Evolutionary conservation across 257 asterid species (phyloP).

Genomic region (Leonotis leonurus): DNA sequence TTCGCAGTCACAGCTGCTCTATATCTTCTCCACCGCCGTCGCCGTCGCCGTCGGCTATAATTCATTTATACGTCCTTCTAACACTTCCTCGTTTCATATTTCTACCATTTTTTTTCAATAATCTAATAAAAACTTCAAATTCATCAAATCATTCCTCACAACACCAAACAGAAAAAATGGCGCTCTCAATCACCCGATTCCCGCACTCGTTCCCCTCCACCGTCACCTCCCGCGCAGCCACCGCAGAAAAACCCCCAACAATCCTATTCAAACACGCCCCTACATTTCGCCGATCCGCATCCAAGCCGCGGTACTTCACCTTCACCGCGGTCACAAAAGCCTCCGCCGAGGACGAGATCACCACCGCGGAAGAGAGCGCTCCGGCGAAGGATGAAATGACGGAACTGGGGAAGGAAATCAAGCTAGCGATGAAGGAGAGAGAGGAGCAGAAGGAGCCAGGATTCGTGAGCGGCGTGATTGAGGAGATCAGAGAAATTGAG

Average conservation of each 20-base stretch:
- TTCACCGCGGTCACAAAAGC: conserved; percentile 33
- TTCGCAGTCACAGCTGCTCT: no score
- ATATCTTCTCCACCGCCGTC: no score
- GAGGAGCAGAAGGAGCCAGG: conserved; percentile 32
- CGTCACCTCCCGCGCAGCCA: conserved; percentile 7
- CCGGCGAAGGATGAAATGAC: conserved; percentile 21
- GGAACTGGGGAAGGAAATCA: conserved; percentile 60
- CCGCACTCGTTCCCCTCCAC: conserved; percentile 17
- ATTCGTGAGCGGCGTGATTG: conserved; percentile 59
- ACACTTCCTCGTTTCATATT: no score
- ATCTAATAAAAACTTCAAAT: no score
- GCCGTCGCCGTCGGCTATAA: no score
- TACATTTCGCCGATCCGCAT: neutral
- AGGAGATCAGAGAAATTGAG: conserved; percentile 82
- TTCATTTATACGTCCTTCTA: no score
- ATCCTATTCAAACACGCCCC: conserved; percentile 3
- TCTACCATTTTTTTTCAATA: no score
- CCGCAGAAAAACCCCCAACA: neutral
- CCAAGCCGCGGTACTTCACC: conserved; percentile 15
- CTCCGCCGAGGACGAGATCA: conserved; percentile 34
- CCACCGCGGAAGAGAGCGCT: conserved; percentile 11
- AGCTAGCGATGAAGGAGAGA: conserved; percentile 63
- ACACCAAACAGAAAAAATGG: no score
- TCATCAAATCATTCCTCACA: no score
- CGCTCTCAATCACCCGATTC: conserved; percentile 34